Conservation (phyloP, 164 flowering plant genomes). For the Piper longum region DNA sequence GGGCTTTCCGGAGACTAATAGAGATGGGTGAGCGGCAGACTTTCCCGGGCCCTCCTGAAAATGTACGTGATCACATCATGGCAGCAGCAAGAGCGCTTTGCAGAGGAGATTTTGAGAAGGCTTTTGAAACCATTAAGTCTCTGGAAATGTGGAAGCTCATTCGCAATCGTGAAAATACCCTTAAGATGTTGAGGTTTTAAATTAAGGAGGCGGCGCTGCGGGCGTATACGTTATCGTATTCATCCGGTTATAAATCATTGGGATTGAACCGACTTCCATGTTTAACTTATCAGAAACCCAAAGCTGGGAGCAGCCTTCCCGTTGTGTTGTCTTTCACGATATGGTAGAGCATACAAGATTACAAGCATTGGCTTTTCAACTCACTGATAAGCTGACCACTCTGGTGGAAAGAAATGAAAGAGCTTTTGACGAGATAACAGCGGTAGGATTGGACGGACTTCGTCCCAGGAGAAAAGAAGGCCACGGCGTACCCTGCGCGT, state of each 20-base stretch:
- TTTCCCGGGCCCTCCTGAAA: slow-evolving; percentile 87
- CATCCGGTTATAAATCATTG: slow-evolving; percentile 58
- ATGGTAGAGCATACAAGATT: slow-evolving; percentile 29
- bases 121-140: slow-evolving; percentile 47
- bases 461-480: slow-evolving; percentile 43
- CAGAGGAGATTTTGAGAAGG: slow-evolving; percentile 15
- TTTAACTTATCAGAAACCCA: slow-evolving; percentile 21
- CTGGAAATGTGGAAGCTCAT: slow-evolving; percentile 85
- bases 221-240: slow-evolving; percentile 66
- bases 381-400: no score
- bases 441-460: slow-evolving; percentile 48
- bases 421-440: slow-evolving; percentile 59
- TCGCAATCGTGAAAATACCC: slow-evolving; percentile 37
- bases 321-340: slow-evolving; percentile 59
- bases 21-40: slow-evolving; percentile 70
- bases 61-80: slow-evolving; percentile 85
- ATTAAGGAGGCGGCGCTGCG: slow-evolving; percentile 87
- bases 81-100: slow-evolving; percentile 78
- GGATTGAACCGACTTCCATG: slow-evolving; percentile 51
- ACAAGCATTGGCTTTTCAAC: no score
- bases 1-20: slow-evolving; percentile 66
- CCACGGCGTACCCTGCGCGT: slow-evolving; percentile 22
- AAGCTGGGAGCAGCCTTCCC: slow-evolving; percentile 44
- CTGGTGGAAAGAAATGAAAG: slow-evolving; percentile 81
- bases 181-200: slow-evolving; percentile 64